Conservation (phyloP, 257 asterid genomes). For the Solanum arcanum region DNA sequence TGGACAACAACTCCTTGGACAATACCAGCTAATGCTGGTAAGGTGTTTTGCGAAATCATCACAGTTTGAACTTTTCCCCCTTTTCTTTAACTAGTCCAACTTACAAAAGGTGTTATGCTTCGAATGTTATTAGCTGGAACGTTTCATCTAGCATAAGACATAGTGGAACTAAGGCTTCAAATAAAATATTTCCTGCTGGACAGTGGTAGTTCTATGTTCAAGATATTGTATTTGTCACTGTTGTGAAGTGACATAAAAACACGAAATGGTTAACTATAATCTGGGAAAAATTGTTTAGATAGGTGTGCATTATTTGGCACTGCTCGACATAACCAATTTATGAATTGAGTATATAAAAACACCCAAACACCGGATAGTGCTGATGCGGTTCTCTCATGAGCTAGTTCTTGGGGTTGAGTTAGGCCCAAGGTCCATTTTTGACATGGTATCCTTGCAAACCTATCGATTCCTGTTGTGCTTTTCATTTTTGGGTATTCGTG, state of each 20-base stretch:
- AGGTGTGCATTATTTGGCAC: not conserved
- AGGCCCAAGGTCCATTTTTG: not conserved
- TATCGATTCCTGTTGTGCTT: not conserved
- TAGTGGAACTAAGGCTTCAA: not conserved
- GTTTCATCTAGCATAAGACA: not conserved
- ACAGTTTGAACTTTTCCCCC: not conserved
- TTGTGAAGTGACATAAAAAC: not conserved
- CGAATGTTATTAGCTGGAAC: no score
- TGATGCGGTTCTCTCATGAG: not conserved
- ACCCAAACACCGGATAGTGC: not conserved
- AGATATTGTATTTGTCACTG: not conserved
- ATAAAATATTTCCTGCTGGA: not conserved
- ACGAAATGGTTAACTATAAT: not conserved
- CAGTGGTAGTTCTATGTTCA: not conserved
- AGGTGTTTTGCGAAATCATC: not conserved
- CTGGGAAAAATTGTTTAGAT: not conserved
- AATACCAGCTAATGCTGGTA: conserved; percentile 97
- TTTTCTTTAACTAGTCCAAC: not conserved
- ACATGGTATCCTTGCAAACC: not conserved
- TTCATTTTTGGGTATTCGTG: not conserved
- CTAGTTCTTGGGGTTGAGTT: not conserved
- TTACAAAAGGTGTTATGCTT: not conserved
- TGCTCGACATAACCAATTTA: not conserved
- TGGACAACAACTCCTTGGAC: conserved; percentile 99
- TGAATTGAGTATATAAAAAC: not conserved